Base-by-base conservation (phyloP, 257 asterid species). In the Solanum appendiculatum region DNA sequence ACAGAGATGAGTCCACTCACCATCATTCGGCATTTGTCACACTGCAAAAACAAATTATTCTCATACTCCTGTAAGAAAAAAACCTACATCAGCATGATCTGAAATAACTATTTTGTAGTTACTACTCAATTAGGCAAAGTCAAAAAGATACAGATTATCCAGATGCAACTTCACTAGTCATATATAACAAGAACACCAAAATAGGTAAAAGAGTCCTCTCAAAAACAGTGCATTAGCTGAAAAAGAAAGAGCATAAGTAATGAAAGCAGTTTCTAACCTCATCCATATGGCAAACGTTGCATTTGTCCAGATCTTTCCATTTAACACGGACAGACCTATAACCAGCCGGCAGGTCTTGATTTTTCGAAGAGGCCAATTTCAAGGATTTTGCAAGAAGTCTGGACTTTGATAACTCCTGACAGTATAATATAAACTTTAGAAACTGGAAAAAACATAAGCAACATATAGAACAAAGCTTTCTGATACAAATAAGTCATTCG, bases 1-100 rank as follows among this genome's bases (percentile, higher is more conserved):
- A 86, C 72, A 87, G 82, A 88, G 75, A 85, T 31, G 86, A 81
- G 75, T 27, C 64, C n/a, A 46, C 91, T 89, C 92, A 97, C 99
- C 99, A 97, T 97, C 93, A 97, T 97, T 91, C 99, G 91, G 94
- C 99, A 97, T 91, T 97, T 97, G 91, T 97, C 99, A 88, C 99
- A 97, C 97, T 97, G 99, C 93, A 97, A 94, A 91, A 97, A 97
- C 91, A 96, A 90, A 90, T 97, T 95, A 86, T 93, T 95, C 98
- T 95, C 99, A 85, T 97, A 97, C 94, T 97, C 99, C 99, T 97
- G 95, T 84, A 90, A 69, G 44, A 58, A 90, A 88, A 91, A 29
- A 90, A 51, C 60, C 64, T 14, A 68, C 37, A 86, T 90, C 86
- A 90, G 92, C 83, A 87, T 68, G 89, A 46, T 46, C 42, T 31